Percentiles rank a stretch among this genome's conserved stretches.
Conservation (phyloP, 768 basidiomycete genomes). For the Crepidotus variabilis region DNA sequence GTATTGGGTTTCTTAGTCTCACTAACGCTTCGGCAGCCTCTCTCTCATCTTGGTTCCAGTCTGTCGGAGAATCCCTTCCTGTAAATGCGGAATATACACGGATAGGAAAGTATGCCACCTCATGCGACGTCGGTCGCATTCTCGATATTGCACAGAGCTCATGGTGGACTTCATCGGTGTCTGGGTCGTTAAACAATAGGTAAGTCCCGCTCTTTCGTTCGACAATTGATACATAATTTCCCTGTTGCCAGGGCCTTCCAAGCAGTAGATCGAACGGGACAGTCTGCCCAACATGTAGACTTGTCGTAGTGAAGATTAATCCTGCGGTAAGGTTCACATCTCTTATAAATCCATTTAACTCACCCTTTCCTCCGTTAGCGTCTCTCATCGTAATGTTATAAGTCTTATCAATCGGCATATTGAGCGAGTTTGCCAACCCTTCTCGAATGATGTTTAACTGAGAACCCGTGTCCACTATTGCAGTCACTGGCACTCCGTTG, state of each 20-base stretch:
- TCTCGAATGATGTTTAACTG: too few species aligned
- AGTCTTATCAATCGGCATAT: slow-evolving; percentile 12
- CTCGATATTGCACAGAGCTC: neutral
- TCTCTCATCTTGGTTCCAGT: too few species aligned
- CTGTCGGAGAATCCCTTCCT: too few species aligned
- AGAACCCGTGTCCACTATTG: too few species aligned
- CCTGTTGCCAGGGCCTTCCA: slow-evolving; percentile 9
- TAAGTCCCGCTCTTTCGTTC: slow-evolving; percentile 7
- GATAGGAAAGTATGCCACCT: too few species aligned
- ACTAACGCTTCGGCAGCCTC: too few species aligned
- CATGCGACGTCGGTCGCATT: too few species aligned
- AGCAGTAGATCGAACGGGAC: slow-evolving; percentile 10
- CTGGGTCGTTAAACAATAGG: slow-evolving; percentile 5
- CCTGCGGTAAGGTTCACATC: slow-evolving; percentile 20
- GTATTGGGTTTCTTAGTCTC: too few species aligned
- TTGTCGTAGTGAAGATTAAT: slow-evolving; percentile 12
- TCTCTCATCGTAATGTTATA: slow-evolving; percentile 17
- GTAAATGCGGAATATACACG: too few species aligned
- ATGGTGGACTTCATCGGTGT: neutral
- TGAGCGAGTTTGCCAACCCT: slow-evolving; percentile 5
- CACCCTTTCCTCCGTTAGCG: slow-evolving; percentile 23
- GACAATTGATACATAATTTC: slow-evolving; percentile 5
- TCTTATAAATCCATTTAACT: slow-evolving; percentile 16
- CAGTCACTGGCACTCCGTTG: slow-evolving; percentile 7
- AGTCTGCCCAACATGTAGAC: slow-evolving; percentile 18